Evolutionary conservation across 768 basidiomycete species (phyloP), one percentile per base, ranked within the genome.

Genomic region (Boletus pseudo-olivaceus): DNA sequence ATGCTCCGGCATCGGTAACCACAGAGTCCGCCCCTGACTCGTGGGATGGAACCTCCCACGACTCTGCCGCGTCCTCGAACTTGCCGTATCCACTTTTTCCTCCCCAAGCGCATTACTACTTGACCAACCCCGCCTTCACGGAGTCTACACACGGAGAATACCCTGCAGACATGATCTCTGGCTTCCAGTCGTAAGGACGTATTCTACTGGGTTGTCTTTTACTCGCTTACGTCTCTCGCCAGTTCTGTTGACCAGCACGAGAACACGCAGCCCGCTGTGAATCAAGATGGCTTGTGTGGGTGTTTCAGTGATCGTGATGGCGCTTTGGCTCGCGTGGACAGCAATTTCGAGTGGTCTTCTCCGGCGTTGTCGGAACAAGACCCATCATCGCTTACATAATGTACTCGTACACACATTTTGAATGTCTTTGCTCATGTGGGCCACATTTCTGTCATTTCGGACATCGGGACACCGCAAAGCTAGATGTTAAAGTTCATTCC

Each of bases 361-460:
- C 26, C 47, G 1, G n/a, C 17, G 3, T 14, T 12, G 35, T 10
- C 33, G 47, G 47, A 14, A 20, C 7, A 32, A 17, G 42, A 43
- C n/a, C 12, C 9, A 19, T 20, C 2, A 15, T 14, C 4, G 11
- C 35, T 27, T 48, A 38, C 47, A 11, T 29, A 27, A 37, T 34
- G 4, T 46, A 43, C 19, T 47, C 15, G 34, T 30, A 11, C 11
- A 27, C 53, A 32, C 51, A 30, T 39, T 19, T 23, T 23, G 23
- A 23, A 23, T 59, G 46, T 57, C 33, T 32, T 20, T 23, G 45
- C 52, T 60, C 61, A 61, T 66, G 63, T 66, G 32, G 47, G 63
- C 63, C 66, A 65, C 57, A 56, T 54, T 57, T 60, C 23, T 48
- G 45, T 60, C 44, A 65, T 60, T 54, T 62, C 57, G 57, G 53